Base-by-base conservation (phyloP, 148 eudicot species). In the Cornus kousa region DNA sequence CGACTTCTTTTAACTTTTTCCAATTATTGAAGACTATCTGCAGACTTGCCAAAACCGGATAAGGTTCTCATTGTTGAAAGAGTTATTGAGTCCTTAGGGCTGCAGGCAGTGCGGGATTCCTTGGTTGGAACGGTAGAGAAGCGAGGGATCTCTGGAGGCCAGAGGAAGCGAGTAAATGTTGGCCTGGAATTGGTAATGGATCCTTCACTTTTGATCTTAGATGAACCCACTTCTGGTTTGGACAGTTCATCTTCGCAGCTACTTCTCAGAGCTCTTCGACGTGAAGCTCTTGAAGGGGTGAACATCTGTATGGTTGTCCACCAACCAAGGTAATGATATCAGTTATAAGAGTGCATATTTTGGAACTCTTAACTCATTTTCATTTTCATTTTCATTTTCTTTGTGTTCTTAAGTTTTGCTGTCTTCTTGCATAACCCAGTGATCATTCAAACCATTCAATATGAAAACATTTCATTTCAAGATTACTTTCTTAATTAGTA, bases 171-270 rank as follows among this genome's bases (percentile, higher is more conserved):
- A 78, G 90, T 87, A 28, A 87, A 87, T 76, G 90, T 87, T 64
- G 90, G 90, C 31, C 72, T 87, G 73, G 90, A 87, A 71, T 80
- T 87, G 81, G 90, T 87, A 64, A 82, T 87, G 88, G 87, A 87
- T 77, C 90, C 90, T 16, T 87, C 90, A 20, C 75, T 87, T 37
- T 74, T 87, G 81, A 85, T 87, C 72, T 74, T 87, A 77, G 90
- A 87, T 83, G 90, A 87, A 67, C 90, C 90, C 43, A 87, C 90
- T n/a, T 87, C 87, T 59, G 90, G 90, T 72, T 71, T 87, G 79
- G 87, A 87, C 64, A 87, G 90, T 76, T 80, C 90, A 50, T 85
- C 90, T 71, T 87, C 90, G 8, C 83, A 68, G 86, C 80, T 83
- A 65, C 90, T 87, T 77, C 84, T 85, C 22, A 85, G 78, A 81